phyloP scores from a whole-genome alignment of 2,329 filamentous ascomycete genomes.

The Pseudocercospora fijiensis region DNA sequence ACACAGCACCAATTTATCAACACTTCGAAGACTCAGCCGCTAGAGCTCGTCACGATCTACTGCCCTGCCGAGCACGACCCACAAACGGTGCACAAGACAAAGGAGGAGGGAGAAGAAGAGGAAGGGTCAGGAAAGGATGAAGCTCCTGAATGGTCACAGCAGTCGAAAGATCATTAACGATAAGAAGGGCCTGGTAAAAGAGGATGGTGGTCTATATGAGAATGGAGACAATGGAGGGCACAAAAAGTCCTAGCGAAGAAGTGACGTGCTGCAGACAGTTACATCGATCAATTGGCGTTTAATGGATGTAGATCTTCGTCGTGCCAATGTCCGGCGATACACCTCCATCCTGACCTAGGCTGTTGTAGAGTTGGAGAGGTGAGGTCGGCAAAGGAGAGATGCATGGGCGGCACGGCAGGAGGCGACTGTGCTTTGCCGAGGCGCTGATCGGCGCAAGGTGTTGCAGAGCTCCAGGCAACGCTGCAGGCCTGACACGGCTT shows the following conservation, averaged over 20 bases:
- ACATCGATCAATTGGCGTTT: neutral
- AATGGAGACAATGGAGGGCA: slow-evolving; percentile 41
- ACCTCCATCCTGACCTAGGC: slow-evolving; percentile 54
- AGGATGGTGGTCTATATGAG: slow-evolving; percentile 39
- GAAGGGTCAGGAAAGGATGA: slow-evolving; percentile 63
- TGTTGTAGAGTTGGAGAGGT: slow-evolving; percentile 57
- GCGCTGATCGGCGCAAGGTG: too few species aligned
- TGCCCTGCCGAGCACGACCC: slow-evolving; percentile 62
- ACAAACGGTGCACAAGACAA: slow-evolving; percentile 60
- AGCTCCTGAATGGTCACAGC: slow-evolving; percentile 59
- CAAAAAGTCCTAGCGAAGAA: slow-evolving; percentile 29
- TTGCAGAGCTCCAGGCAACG: too few species aligned
- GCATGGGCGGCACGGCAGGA: neutral
- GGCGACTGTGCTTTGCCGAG: too few species aligned
- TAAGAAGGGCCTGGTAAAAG: slow-evolving; percentile 55
- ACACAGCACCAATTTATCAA: slow-evolving; percentile 67
- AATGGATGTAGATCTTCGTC: slow-evolving; percentile 17
- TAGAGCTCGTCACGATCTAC: slow-evolving; percentile 64
- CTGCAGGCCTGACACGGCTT: too few species aligned
- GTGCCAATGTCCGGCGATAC: slow-evolving; percentile 63
- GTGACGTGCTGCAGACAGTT: neutral
- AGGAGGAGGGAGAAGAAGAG: slow-evolving; percentile 62
- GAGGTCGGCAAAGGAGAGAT: neutral
- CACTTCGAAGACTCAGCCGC: slow-evolving; percentile 54
- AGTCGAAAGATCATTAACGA: slow-evolving; percentile 59